Evolutionary conservation across 2,329 filamentous ascomycete species (phyloP).

Genomic region (Coccinonectria pachysandricola): DNA sequence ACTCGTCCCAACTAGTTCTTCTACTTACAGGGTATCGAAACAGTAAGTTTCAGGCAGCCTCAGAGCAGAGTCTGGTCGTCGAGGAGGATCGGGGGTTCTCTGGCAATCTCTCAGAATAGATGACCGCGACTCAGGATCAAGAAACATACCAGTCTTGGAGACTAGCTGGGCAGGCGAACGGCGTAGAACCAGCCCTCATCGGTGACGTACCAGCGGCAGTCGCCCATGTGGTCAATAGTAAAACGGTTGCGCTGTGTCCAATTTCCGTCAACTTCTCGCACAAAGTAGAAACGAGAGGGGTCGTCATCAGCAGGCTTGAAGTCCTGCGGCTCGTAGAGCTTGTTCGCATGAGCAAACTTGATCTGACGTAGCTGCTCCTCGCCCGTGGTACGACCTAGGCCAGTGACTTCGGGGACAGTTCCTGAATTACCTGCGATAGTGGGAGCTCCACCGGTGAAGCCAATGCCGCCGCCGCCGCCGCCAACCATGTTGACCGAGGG

Average conservation of each 20-base stretch:
- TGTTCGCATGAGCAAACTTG: slow-evolving; percentile 38
- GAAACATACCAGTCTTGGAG: slow-evolving; percentile 5
- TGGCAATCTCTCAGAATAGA: too few species aligned
- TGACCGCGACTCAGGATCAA: too few species aligned
- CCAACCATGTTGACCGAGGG: slow-evolving; percentile 17
- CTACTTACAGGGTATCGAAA: too few species aligned
- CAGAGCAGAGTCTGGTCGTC: too few species aligned
- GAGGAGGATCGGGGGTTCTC: too few species aligned
- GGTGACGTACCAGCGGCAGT: slow-evolving; percentile 49
- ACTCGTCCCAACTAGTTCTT: too few species aligned
- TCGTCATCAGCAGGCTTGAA: slow-evolving; percentile 53
- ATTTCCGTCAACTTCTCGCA: slow-evolving; percentile 49
- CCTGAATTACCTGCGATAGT: slow-evolving; percentile 32
- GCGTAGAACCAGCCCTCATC: slow-evolving; percentile 52
- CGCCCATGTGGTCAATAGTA: slow-evolving; percentile 48
- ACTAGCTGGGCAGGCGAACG: slow-evolving; percentile 36
- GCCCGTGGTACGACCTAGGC: slow-evolving; percentile 39
- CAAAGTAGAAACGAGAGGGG: slow-evolving; percentile 49
- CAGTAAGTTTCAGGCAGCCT: too few species aligned
- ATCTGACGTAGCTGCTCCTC: slow-evolving; percentile 38
- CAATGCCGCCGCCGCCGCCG: slow-evolving; percentile 13
- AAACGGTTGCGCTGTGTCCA: slow-evolving; percentile 50
- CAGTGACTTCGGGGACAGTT: slow-evolving; percentile 38
- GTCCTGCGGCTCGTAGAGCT: slow-evolving; percentile 47
- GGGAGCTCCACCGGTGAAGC: slow-evolving; percentile 16